Base-by-base conservation (phyloP, 2,329 filamentous ascomycete species). In the Sporothrix curviconia region DNA sequence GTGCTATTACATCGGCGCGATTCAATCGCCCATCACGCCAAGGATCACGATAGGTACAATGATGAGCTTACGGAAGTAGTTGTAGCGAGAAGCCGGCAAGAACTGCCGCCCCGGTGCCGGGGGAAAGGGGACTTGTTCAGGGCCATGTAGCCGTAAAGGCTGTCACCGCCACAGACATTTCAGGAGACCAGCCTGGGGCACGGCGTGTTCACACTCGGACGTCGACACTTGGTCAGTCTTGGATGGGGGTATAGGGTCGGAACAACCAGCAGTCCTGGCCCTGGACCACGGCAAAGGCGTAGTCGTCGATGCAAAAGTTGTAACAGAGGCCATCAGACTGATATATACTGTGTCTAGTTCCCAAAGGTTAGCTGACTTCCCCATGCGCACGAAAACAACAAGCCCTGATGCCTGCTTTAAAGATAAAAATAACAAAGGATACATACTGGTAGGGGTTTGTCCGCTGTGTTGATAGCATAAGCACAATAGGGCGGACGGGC, bases 261-360 rank as follows among this genome's bases (percentile, higher is more conserved):
- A 85, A 68, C 89, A n/a, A 92, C 87, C 87, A 92, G 68, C 89
- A 92, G 53, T 77, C 70, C 32, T 81, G 74, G 15, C 71, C 77
- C 64, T 89, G 80, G 1, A 91, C 74, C 49, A 92, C 75, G 62
- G 86, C 87, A 61, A 85, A 89, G 39, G 87, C 86, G 62, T 77
- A 87, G 15, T 75, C 64, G 24, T 65, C 63, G 19, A 67, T 64
- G 71, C 89, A 92, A 50, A 77, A 77, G 50, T 80, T 72, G 51
- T 76, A 72, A 67, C 89, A 92, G 12, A 84, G 77, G 30, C 87
- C 87, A 64, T 89, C 84, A 19, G 86, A 87, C 68, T 90, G 86
- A 60, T 71, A 86, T 62, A 77, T 78, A 60, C 76, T 80, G 32
- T 66, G 62, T 82, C 82, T 85, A 59, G 60, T n/a, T n/a, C n/a